Evolutionary conservation across 2,329 filamentous ascomycete genomes (phyloP), one percentile per base, ranked within the genome.

Genomic region (Fusarium sp.): DNA sequence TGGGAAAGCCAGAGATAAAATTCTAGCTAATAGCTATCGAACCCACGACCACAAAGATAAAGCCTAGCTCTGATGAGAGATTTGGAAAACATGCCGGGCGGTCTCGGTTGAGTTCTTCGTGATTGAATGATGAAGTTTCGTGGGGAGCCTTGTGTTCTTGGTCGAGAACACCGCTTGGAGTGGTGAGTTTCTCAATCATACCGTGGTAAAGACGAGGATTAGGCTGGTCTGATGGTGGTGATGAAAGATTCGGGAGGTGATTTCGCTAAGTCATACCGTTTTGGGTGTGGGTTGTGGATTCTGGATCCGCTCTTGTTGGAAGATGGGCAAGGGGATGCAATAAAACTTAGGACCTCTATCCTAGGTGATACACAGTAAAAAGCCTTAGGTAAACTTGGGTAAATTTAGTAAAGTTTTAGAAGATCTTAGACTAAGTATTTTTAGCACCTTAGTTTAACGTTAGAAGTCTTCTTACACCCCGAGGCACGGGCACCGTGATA

Each of bases 1-100:
- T 92, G 67, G 88, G 89, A 80, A 95, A 96, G 38, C 94, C 94
- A 53, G 91, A 93, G 57, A 96, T 88, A 79, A 92, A 93, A 81
- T 92, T 95, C 83, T 95, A 93, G 75, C 88, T 85, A 76, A 92
- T 85, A 69, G 92, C 87, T 83, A 92, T 91, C 51, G 90, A 91
- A 70, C 89, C 87, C 18, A 91, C 82, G 26, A 92, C 84, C 1
- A 89, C 89, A 74, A 89, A 88, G 77, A 90, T 87, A 77, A 93
- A 93, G 28, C 87, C 86, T 9, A 90, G 69, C 77, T 93, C 92
- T n/a, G 87, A 81, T 81, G 85, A 85, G 54, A 83, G 78, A 5
- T 84, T 86, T 15, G 80, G 79, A 78, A 93, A 91, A 44, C 83
- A 82, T 9, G 85, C 82, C 5, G 91, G 92, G 8, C 91, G 41